phyloP scores from a whole-genome alignment of 805 yeast species.

The Lachancea waltii region DNA sequence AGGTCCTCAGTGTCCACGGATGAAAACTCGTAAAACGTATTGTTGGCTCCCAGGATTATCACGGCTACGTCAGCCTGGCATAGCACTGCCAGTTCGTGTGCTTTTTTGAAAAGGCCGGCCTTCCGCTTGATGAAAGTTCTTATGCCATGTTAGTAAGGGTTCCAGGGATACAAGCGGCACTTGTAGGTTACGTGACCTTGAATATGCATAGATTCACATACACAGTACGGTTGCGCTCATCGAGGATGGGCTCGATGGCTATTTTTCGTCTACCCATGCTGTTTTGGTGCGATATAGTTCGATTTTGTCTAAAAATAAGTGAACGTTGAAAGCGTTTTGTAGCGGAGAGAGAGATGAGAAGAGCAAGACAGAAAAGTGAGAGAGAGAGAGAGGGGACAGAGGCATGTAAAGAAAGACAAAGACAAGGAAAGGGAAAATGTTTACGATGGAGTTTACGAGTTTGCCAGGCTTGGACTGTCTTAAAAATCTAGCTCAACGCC shows the following conservation, averaged over 20 bases:
- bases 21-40: slow-evolving; percentile 78
- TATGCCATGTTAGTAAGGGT: slow-evolving; percentile 1
- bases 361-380: not conserved
- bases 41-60: slow-evolving; percentile 74
- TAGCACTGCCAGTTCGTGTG: slow-evolving; percentile 62
- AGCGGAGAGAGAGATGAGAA: no score
- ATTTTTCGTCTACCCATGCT: slow-evolving; percentile 95
- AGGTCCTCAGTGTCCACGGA: slow-evolving; percentile 57
- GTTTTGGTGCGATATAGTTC: slow-evolving; percentile 1
- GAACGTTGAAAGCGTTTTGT: not conserved
- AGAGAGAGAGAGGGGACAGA: not conserved
- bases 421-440: no score
- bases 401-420: not conserved
- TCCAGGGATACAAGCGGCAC: no score
- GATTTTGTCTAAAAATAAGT: slow-evolving; percentile 5
- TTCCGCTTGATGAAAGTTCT: slow-evolving; percentile 85
- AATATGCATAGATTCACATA: no score
- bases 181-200: no score
- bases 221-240: slow-evolving; percentile 78
- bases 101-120: slow-evolving; percentile 80
- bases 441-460: no score
- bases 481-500: no score
- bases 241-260: slow-evolving; percentile 82
- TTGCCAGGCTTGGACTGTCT: no score
- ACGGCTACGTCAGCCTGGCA: slow-evolving; percentile 93